Evolutionary conservation across 2,329 filamentous ascomycete species (phyloP), one percentile per base, ranked within the genome.

Genomic region (Raffaelea albimanens): DNA sequence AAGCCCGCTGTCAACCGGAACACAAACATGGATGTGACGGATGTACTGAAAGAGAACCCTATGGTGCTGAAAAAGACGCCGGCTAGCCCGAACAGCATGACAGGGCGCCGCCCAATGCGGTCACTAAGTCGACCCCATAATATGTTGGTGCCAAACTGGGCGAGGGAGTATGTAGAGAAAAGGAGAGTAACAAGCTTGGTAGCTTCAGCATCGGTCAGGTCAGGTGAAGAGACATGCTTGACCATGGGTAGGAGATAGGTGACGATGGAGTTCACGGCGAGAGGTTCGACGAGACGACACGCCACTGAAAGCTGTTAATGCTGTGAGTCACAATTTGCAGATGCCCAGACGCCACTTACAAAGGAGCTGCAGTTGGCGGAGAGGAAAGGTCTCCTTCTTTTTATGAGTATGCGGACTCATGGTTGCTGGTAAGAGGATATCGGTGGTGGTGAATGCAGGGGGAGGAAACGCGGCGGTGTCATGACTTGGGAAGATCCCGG

Each of bases 161-260:
- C 43, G 10, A 46, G 23, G 13, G 49, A 38, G n/a, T 51, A 51
- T 2, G 34, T 43, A 2, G 49, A 47, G 18, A 45, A 51, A 22
- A 51, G 36, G 18, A 52, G 44, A 3, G 50, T 46, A 3, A 47
- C 50, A 7, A 20, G 22, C 39, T 45, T 41, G 18, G 50, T 50
- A 9, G 47, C 50, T 31, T 47, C 47, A 8, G 43, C 23, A 11
- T 52, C 50, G 43, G 36, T 45, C 8, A 43, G 36, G 18, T 40
- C 22, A 3, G 47, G 44, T 11, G 40, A 11, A 2, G 20, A 22
- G 14, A 9, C 8, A 29, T 29, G 25, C 40, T 49, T 44, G 19
- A 52, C 50, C 47, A 48, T 44, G n/a, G 40, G 22, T 21, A 50
- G 44, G 8, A 52, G 33, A 13, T 52, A 52, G 10, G 50, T 47